phyloP scores from a whole-genome alignment of 345 rosid species.

The Pistacia integerrima region DNA sequence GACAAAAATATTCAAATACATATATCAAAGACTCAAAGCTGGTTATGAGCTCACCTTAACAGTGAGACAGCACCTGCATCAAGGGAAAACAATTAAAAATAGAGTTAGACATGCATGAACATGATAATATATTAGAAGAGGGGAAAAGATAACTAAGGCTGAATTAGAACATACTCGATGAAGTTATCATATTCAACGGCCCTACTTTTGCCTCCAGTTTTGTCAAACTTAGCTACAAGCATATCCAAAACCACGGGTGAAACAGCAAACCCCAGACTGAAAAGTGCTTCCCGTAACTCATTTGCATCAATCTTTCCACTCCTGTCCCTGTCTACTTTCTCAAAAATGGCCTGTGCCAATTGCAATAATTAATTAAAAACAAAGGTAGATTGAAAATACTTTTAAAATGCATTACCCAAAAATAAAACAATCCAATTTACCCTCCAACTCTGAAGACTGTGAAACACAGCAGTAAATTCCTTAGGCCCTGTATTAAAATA shows the following conservation, averaged over 20 bases:
- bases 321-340: slow-evolving; percentile 82
- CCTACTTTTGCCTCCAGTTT: slow-evolving; percentile 67
- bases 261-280: slow-evolving; percentile 74
- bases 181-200: slow-evolving; percentile 94
- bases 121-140: background rate
- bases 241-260: slow-evolving; percentile 71
- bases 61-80: slow-evolving; percentile 90
- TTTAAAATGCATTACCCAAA: background rate
- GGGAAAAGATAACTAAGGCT: background rate
- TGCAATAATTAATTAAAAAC: background rate
- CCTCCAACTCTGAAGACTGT: slow-evolving; percentile 97
- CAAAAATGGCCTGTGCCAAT: slow-evolving; percentile 61
- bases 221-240: slow-evolving; percentile 81
- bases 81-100: background rate
- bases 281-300: slow-evolving; percentile 83
- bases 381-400: background rate
- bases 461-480: slow-evolving; percentile 79
- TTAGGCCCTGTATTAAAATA: slow-evolving; percentile 62
- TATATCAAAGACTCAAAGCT: no score
- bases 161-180: slow-evolving; percentile 65
- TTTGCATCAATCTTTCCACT: slow-evolving; percentile 79
- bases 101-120: background rate
- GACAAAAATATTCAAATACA: no score
- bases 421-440: slow-evolving; percentile 33
- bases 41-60: slow-evolving; percentile 62